Evolutionary conservation across 1,284 basidiomycete species (phyloP).

Genomic region (Xanthoconium separans): DNA sequence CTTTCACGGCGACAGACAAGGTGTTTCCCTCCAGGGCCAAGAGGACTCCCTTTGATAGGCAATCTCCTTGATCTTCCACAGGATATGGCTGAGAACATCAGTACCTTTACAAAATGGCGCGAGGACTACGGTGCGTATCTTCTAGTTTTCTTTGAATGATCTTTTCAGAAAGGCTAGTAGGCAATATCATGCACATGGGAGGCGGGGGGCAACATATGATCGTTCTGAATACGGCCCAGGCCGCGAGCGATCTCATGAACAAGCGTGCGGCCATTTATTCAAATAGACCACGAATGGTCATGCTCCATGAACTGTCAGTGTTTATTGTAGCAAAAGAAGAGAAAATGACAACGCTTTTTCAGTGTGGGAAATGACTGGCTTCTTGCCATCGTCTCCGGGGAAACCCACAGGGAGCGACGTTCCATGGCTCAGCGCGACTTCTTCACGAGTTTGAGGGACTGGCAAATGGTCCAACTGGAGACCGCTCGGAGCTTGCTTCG

Average conservation of each 20-base stretch:
- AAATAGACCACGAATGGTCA: slow-evolving; percentile 9
- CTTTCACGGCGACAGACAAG: not conserved
- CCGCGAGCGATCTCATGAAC: slow-evolving; percentile 13
- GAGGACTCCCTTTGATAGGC: slow-evolving; percentile 8
- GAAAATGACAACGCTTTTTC: not conserved
- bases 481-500: slow-evolving; percentile 3
- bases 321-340: not conserved
- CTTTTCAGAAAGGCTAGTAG: not conserved
- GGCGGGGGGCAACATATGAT: slow-evolving; percentile 2
- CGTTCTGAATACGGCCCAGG: slow-evolving; percentile 10
- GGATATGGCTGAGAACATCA: not conserved
- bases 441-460: slow-evolving; percentile 9
- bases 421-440: slow-evolving; percentile 15
- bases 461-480: slow-evolving; percentile 9
- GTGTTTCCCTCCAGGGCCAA: slow-evolving; percentile 11
- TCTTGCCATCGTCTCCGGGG: slow-evolving; percentile 6
- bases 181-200: slow-evolving; percentile 6
- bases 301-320: slow-evolving; percentile 13
- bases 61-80: slow-evolving; percentile 2
- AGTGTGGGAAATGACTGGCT: slow-evolving; percentile 12
- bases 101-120: slow-evolving; percentile 6
- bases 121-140: slow-evolving; percentile 7
- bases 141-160: not conserved
- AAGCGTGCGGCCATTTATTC: slow-evolving; percentile 17
- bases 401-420: slow-evolving; percentile 8